phyloP scores from a whole-genome alignment of 202 grass and related monocot species.

The Setaria viridis region DNA sequence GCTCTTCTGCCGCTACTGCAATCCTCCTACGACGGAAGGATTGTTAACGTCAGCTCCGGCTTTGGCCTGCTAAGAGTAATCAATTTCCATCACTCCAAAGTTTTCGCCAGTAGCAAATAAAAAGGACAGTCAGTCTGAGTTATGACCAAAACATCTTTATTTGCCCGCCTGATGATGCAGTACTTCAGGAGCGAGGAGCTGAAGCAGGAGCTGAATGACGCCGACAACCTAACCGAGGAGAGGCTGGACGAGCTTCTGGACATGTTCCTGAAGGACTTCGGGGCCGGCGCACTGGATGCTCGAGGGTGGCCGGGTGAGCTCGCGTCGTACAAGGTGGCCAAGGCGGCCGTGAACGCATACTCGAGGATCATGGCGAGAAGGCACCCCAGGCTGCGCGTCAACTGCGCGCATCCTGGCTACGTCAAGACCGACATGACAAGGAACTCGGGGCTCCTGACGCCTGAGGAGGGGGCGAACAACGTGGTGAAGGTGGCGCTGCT shows the following conservation, averaged over 20 bases:
- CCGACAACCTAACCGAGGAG: conserved; percentile 48
- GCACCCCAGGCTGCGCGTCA: conserved; percentile 49
- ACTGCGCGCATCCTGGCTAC: conserved; percentile 59
- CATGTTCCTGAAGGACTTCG: conserved; percentile 54
- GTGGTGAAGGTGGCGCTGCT: conserved; percentile 54
- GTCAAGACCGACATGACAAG: conserved; percentile 60
- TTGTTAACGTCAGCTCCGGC: conserved; percentile 55
- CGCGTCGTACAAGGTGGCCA: conserved; percentile 62
- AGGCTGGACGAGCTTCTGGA: conserved; percentile 50
- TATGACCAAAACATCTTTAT: not conserved
- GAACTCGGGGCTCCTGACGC: conserved; percentile 46
- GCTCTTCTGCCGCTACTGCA: conserved; percentile 58
- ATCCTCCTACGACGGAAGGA: conserved; percentile 46
- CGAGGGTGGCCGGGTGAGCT: conserved; percentile 45
- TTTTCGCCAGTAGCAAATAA: not conserved
- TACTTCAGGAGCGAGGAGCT: conserved; percentile 50
- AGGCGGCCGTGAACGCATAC: conserved; percentile 50
- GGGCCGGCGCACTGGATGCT: conserved; percentile 13
- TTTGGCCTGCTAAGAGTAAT: conserved; percentile 45
- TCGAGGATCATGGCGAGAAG: conserved; percentile 53
- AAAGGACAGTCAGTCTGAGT: not conserved
- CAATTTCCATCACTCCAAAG: not conserved
- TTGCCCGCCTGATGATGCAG: conserved; percentile 29
- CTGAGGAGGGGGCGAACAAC: conserved; percentile 53
- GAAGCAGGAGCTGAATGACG: conserved; percentile 44